A percentile compares a stretch with the other conserved stretches of the same genome.
Conservation (phyloP, 495 filamentous ascomycete genomes). For the Penicillium manginii region DNA sequence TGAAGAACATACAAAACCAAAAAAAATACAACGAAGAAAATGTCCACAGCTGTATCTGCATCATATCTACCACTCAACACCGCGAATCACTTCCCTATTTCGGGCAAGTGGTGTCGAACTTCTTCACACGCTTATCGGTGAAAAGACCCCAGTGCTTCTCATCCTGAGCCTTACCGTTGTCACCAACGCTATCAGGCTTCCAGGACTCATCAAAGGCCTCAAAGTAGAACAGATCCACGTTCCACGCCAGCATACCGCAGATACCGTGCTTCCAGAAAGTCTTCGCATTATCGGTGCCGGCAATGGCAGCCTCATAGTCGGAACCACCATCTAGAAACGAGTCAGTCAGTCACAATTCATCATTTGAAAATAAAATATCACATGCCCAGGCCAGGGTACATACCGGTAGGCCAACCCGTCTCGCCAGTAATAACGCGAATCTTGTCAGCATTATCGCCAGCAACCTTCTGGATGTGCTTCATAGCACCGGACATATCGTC, state of each 20-base stretch:
- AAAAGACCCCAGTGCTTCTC: conserved; percentile 83
- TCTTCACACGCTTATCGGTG: conserved; percentile 61
- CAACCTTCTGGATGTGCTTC: conserved; percentile 65
- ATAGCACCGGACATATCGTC: conserved; percentile 75
- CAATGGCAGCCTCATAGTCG: conserved; percentile 65
- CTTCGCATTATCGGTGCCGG: conserved; percentile 61
- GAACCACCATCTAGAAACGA: conserved; percentile 55
- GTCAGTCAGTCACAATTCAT: background rate
- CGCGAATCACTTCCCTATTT: conserved; percentile 11
- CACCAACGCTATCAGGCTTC: conserved; percentile 73
- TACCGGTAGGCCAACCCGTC: conserved; percentile 70
- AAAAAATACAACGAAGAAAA: conserved; percentile 9
- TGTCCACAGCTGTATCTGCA: conserved; percentile 2
- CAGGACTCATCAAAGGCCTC: conserved; percentile 83
- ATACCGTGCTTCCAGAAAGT: conserved; percentile 69
- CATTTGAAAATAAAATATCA: background rate
- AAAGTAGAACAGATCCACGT: conserved; percentile 79
- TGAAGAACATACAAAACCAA: conserved; percentile 16
- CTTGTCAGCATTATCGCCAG: conserved; percentile 52
- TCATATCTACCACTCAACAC: background rate
- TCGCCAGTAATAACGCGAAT: conserved; percentile 78
- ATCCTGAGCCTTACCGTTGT: conserved; percentile 66
- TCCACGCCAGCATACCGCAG: conserved; percentile 73
- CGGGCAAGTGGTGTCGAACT: conserved; percentile 65
- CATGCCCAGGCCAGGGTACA: conserved; percentile 3